A percentile compares a stretch with the other conserved stretches of the same genome.
These are phyloP conservation scores for Plasmopara halstedii DNA, from an alignment of 352 stramenopile species.

Conservation along the genomic window DNA sequence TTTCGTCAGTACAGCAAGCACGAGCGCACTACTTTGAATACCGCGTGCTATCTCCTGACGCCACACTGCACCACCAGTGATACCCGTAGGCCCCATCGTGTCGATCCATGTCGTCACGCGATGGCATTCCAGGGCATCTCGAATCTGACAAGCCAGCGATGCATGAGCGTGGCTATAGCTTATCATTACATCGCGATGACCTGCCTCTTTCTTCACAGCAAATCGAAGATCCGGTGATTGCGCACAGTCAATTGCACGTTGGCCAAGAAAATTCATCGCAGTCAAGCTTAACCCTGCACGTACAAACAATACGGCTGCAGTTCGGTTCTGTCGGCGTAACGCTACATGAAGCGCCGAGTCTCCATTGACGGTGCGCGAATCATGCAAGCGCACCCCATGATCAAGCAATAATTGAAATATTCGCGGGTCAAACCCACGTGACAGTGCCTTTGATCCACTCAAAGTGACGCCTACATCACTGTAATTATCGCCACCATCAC, in stretches of 20 bases:
- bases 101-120: slow-evolving; percentile 84
- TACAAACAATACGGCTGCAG: slow-evolving; percentile 57
- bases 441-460: slow-evolving; percentile 17
- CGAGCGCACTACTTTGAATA: slow-evolving; percentile 65
- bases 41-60: slow-evolving; percentile 73
- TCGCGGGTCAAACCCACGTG: slow-evolving; percentile 34
- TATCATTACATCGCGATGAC: slow-evolving; percentile 82
- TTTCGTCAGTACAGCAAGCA: slow-evolving; percentile 63
- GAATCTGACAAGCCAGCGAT: slow-evolving; percentile 51
- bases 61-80: slow-evolving; percentile 72
- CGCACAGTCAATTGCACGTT: slow-evolving; percentile 70
- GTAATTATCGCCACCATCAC: slow-evolving; percentile 21
- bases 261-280: slow-evolving; percentile 44
- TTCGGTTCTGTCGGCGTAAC: slow-evolving; percentile 59
- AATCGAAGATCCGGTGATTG: slow-evolving; percentile 62
- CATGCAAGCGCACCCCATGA: slow-evolving; percentile 45
- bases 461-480: slow-evolving; percentile 15
- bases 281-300: slow-evolving; percentile 62
- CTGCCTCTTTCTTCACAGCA: slow-evolving; percentile 78
- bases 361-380: slow-evolving; percentile 47
- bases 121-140: slow-evolving; percentile 55
- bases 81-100: slow-evolving; percentile 74
- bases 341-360: slow-evolving; percentile 73
- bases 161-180: slow-evolving; percentile 81
- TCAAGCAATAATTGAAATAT: slow-evolving; percentile 49